phyloP scores from a whole-genome alignment of 2,329 filamentous ascomycete species.

The Phialophora macrospora region DNA sequence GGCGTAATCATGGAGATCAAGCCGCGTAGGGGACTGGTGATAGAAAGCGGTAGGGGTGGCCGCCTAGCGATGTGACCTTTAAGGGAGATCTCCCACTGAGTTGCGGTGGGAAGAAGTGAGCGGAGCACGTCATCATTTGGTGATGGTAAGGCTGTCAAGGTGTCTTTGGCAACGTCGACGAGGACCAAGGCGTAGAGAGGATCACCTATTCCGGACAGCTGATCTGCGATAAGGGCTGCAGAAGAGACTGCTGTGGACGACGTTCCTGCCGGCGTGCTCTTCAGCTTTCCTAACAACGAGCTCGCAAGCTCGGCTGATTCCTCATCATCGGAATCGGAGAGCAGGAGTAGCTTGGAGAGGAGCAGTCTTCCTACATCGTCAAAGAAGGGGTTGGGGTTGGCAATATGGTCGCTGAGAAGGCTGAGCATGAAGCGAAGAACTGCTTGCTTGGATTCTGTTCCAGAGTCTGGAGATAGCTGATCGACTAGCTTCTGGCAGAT shows the following conservation, averaged over 20 bases:
- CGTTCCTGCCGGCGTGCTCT: conserved; percentile 11
- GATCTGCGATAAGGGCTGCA: conserved; percentile 34
- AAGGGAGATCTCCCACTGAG: conserved; percentile 70
- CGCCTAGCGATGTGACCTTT: conserved; percentile 51
- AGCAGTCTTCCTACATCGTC: conserved; percentile 16
- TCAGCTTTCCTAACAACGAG: conserved; percentile 27
- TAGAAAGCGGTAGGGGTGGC: conserved; percentile 68
- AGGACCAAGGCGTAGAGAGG: conserved; percentile 43
- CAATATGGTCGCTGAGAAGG: conserved; percentile 7
- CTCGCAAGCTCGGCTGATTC: conserved; percentile 29
- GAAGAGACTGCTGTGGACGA: conserved; percentile 24
- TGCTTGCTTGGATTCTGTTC: conserved; percentile 26
- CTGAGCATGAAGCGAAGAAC: conserved; percentile 21
- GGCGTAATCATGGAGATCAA: conserved; percentile 66
- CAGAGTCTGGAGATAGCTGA: conserved; percentile 28
- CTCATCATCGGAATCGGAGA: conserved; percentile 31
- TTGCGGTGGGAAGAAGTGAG: conserved; percentile 61
- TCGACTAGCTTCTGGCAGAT: conserved; percentile 31
- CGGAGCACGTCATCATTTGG: background rate
- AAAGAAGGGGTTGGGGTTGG: conserved; percentile 2
- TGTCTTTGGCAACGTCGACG: conserved; percentile 58
- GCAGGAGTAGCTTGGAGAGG: conserved; percentile 31
- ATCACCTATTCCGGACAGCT: conserved; percentile 33
- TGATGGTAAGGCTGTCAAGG: conserved; percentile 46
- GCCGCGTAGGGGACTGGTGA: conserved; percentile 75